Evolutionary conservation across 257 asterid species (phyloP), one percentile per base, ranked within the genome.

Genomic region (Nicotiana sylvestris): DNA sequence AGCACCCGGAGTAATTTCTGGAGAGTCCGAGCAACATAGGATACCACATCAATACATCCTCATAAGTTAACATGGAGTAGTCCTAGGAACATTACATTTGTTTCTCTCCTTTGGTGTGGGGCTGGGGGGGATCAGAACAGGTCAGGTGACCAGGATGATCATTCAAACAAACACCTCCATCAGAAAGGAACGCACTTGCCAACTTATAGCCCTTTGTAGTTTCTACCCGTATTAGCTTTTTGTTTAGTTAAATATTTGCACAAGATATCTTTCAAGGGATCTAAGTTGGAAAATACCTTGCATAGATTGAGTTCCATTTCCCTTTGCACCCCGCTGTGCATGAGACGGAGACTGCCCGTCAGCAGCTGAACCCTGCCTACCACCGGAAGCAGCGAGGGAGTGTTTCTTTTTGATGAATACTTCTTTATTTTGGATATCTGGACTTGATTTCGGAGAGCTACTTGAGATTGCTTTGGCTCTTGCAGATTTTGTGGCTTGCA

Each of bases 401-500:
- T 91, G 98, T 56, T 98, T 91, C 92, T 94, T 96, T 87, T 89
- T 95, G 53, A 90, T 69, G 85, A 82, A 83, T 46, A 81, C 76
- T 60, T 96, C 98, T 89, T 93, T 96, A 81, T 90, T 97, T 35
- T 87, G 91, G 87, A 90, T 89, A 82, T 96, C 99, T 15, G 99
- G 99, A 86, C 98, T 96, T 58, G 98, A 95, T 84, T 93, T 93
- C 9, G 98, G 99, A 43, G 98, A 96, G 76, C 87, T 90, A 87
- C 81, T 88, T 18, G 92, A 84, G 78, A 94, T 87, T 78, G 93
- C 94, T 89, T 96, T 96, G 77, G 98, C 98, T 87, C 87, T 95
- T 80, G 99, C 99, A 82, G 99, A 94, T 86, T 96, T 91, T 64
- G 99, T 96, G 3, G 99, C 97, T 86, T 96, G 99, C 99, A 96